Evolutionary conservation across 2,329 filamentous ascomycete genomes (phyloP).

Genomic region (Gyromitra esculenta): DNA sequence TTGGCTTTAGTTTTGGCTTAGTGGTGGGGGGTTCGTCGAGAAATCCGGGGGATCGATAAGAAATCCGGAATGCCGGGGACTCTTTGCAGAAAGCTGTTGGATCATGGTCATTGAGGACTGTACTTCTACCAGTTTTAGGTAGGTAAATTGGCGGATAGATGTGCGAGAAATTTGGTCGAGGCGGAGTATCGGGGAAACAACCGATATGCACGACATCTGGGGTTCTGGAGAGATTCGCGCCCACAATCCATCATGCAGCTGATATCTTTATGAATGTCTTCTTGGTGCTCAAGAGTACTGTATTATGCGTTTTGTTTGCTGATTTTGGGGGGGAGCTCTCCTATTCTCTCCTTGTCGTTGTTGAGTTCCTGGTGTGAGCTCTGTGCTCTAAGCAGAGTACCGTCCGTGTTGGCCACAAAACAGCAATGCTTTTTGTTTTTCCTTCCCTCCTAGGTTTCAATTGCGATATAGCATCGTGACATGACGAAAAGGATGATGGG

Average conservation of each 20-base stretch:
- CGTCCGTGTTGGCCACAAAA: background rate
- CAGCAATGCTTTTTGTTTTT: background rate
- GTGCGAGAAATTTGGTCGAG: slow-evolving; percentile 8
- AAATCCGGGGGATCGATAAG: slow-evolving; percentile 31
- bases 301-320: background rate
- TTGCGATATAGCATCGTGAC: background rate
- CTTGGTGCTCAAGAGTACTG: background rate
- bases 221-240: background rate
- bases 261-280: background rate
- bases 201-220: slow-evolving; percentile 10
- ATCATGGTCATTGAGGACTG: background rate
- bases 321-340: background rate
- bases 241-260: background rate
- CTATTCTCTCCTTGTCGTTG: background rate
- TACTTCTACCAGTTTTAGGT: background rate
- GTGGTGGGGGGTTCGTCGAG: slow-evolving; percentile 9
- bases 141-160: slow-evolving; percentile 12
- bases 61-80: slow-evolving; percentile 2
- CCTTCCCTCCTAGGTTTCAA: background rate
- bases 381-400: background rate
- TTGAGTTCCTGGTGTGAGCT: background rate
- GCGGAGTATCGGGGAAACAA: slow-evolving; percentile 20
- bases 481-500: background rate
- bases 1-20: background rate
- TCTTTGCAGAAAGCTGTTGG: background rate